Conservation (phyloP, 805 yeast species). For the Candida hispaniensis region DNA sequence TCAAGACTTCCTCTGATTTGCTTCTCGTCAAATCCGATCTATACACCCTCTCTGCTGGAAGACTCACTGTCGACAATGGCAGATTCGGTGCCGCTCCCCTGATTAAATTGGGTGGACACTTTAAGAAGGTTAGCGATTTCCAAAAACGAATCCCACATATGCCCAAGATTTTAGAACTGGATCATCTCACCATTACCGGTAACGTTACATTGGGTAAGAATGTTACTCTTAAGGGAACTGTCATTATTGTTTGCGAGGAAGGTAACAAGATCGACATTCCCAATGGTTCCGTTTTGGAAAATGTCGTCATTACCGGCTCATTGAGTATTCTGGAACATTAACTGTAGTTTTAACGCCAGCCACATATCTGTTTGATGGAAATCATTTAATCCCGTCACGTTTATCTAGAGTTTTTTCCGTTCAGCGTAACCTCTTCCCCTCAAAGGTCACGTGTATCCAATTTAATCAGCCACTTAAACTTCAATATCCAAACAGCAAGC, state of each 20-base stretch:
- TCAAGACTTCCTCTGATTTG: conserved; percentile 92
- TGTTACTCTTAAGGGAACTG: conserved; percentile 91
- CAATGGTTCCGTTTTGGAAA: conserved; percentile 87
- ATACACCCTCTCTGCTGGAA: conserved; percentile 84
- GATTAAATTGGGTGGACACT: conserved; percentile 91
- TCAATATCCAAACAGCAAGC: too few species aligned
- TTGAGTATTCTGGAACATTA: conserved; percentile 87
- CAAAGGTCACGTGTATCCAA: too few species aligned
- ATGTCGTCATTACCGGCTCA: conserved; percentile 95
- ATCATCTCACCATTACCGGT: conserved; percentile 95
- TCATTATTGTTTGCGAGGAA: conserved; percentile 92
- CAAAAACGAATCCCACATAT: conserved; percentile 84
- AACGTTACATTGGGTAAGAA: conserved; percentile 84
- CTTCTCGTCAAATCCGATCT: conserved; percentile 90
- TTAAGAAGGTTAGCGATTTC: conserved; percentile 89
- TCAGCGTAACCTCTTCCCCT: too few species aligned
- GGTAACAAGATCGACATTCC: conserved; percentile 97
- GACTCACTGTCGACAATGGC: conserved; percentile 67
- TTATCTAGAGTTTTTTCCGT: too few species aligned
- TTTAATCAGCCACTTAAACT: too few species aligned
- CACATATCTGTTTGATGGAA: too few species aligned
- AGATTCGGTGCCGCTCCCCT: conserved; percentile 91
- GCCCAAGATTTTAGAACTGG: conserved; percentile 93
- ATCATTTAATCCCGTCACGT: too few species aligned
- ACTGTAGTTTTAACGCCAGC: too few species aligned